These are phyloP conservation scores for Metarhizium humberi DNA, from an alignment of 2,329 filamentous ascomycete species.

Conservation along the genomic window DNA sequence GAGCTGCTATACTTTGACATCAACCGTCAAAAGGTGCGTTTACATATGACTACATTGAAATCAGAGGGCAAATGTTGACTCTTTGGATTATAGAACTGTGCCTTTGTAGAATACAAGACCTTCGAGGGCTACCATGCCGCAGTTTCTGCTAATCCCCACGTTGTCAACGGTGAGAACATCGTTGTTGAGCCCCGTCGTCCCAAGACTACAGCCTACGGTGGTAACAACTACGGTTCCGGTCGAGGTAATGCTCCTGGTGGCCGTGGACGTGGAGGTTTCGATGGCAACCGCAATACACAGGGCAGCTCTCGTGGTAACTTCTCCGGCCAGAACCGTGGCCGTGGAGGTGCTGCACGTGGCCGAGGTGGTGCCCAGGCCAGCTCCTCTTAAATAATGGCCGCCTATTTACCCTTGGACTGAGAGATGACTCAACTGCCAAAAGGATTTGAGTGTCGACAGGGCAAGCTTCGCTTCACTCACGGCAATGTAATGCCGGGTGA, in stretches of 20 bases:
- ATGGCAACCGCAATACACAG: constrained; percentile 50
- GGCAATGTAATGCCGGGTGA: background rate
- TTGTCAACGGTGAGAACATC: constrained; percentile 73
- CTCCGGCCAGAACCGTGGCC: constrained; percentile 54
- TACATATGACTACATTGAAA: background rate
- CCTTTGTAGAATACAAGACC: constrained; percentile 88
- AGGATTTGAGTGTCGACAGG: background rate
- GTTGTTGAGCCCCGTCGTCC: constrained; percentile 82
- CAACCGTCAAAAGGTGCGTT: constrained; percentile 69
- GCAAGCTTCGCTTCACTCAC: background rate
- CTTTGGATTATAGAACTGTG: constrained; percentile 63
- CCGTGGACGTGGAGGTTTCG: constrained; percentile 59
- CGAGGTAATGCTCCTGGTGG: constrained; percentile 48
- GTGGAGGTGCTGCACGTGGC: constrained; percentile 56
- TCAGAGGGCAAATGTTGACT: background rate
- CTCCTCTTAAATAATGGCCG: constrained; percentile 33
- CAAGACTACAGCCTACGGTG: constrained; percentile 61
- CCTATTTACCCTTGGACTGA: background rate
- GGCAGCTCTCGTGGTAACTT: constrained; percentile 57
- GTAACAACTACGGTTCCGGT: constrained; percentile 54
- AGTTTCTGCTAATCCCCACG: constrained; percentile 74
- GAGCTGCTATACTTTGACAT: constrained; percentile 67
- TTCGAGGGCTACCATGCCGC: constrained; percentile 75
- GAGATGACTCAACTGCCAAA: background rate
- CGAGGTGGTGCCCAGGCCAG: constrained; percentile 50